These are phyloP conservation scores for Juncus inflexus DNA, from an alignment of 176 grass and related monocot species.

Conservation along the genomic window DNA sequence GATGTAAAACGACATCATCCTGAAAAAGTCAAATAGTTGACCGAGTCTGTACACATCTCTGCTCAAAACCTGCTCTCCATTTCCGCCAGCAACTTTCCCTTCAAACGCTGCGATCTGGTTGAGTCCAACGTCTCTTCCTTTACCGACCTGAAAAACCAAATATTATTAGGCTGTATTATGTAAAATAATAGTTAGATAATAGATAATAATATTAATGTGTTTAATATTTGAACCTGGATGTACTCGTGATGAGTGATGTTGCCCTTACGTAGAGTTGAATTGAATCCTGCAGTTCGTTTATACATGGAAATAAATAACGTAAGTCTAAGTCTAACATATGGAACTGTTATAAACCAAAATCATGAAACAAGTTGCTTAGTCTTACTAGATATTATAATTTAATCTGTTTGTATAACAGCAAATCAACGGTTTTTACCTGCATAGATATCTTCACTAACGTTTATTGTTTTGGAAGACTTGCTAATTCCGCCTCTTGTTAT, in stretches of 20 bases:
- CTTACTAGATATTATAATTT: slow-evolving; percentile 17
- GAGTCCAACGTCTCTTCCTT: slow-evolving; percentile 92
- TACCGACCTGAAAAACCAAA: slow-evolving; percentile 60
- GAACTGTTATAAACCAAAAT: no score
- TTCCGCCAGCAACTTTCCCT: slow-evolving; percentile 94
- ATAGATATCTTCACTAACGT: slow-evolving; percentile 98
- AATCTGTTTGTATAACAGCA: background rate
- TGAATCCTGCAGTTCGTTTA: slow-evolving; percentile 59
- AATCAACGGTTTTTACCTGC: slow-evolving; percentile 37
- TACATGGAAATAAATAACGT: no score
- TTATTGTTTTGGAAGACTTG: slow-evolving; percentile 92
- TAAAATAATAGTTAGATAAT: background rate
- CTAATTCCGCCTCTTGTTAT: slow-evolving; percentile 96
- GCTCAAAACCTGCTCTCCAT: slow-evolving; percentile 90
- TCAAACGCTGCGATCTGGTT: slow-evolving; percentile 97
- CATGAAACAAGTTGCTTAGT: no score
- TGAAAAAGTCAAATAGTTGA: slow-evolving; percentile 96
- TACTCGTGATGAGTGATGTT: slow-evolving; percentile 99
- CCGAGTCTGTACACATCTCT: slow-evolving; percentile 89
- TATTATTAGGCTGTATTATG: background rate
- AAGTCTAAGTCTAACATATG: no score
- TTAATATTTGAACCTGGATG: slow-evolving; percentile 52
- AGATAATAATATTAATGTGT: slow-evolving; percentile 5
- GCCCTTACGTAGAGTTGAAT: slow-evolving; percentile 91
- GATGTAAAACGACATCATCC: slow-evolving; percentile 95